A percentile compares a stretch with the other conserved stretches of the same genome.
phyloP scores from a whole-genome alignment of 805 yeast species.

The Starmerella geochares region DNA sequence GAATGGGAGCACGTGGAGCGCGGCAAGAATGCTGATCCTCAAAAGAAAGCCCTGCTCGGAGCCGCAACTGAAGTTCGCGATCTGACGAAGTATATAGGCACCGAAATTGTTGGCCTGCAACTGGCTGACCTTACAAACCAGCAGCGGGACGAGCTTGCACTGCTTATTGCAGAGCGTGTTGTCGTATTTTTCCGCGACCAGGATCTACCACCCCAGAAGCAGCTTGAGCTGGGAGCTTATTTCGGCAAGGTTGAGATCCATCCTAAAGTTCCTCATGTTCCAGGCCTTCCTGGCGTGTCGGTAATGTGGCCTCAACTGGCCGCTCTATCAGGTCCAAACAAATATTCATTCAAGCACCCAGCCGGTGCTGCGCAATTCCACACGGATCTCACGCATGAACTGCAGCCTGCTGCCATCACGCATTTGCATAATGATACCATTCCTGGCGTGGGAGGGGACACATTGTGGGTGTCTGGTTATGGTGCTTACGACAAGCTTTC shows the following conservation, averaged over 20 bases:
- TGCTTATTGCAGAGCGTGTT: constrained; percentile 41
- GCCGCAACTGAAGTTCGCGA: constrained; percentile 37
- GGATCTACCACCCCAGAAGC: constrained; percentile 37
- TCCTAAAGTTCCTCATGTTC: constrained; percentile 25
- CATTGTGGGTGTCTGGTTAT: constrained; percentile 44
- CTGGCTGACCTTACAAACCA: constrained; percentile 35
- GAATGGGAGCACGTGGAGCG: constrained; percentile 15
- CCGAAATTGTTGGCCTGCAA: constrained; percentile 42
- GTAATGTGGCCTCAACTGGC: constrained; percentile 34
- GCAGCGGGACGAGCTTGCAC: constrained; percentile 42
- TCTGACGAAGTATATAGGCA: constrained; percentile 41
- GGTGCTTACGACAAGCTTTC: constrained; percentile 47
- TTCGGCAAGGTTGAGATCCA: constrained; percentile 40
- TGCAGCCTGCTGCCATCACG: constrained; percentile 65
- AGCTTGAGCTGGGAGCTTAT: constrained; percentile 38
- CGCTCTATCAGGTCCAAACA: constrained; percentile 38
- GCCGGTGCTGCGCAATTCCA: constrained; percentile 42
- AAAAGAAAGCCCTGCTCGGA: constrained; percentile 32
- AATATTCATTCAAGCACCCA: constrained; percentile 28
- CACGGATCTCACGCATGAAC: constrained; percentile 65
- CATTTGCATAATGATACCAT: constrained; percentile 53
- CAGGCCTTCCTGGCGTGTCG: constrained; percentile 39
- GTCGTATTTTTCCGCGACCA: constrained; percentile 45
- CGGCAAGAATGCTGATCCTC: constrained; percentile 14
- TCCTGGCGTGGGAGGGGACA: constrained; percentile 47